Percentiles rank a stretch among this genome's conserved stretches.
Conservation (phyloP, 176 grass and related monocot genomes). For the Luzula sylvatica region DNA sequence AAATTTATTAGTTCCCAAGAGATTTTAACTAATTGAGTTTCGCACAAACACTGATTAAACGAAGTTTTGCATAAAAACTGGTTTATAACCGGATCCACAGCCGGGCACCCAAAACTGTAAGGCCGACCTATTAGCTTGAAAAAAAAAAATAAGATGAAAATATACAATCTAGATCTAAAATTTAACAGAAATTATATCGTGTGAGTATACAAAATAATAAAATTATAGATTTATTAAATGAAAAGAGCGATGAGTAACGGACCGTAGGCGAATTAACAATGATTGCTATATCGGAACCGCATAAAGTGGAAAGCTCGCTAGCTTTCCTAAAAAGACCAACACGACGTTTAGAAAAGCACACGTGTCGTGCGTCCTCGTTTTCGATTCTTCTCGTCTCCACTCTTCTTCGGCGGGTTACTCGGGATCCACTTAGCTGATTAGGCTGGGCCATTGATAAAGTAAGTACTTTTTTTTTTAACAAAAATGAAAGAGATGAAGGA, state of each 20-base stretch:
- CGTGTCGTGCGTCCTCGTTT: slow-evolving; percentile 2
- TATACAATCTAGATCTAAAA: too few species aligned
- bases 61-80: too few species aligned
- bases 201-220: too few species aligned
- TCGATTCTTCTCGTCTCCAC: not conserved
- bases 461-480: not conserved
- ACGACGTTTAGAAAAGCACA: slow-evolving; percentile 10
- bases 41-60: too few species aligned
- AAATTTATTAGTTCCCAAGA: too few species aligned
- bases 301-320: slow-evolving; percentile 5
- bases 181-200: too few species aligned
- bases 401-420: not conserved
- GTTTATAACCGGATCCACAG: not conserved
- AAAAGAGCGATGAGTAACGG: too few species aligned
- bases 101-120: slow-evolving; percentile 7
- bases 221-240: too few species aligned
- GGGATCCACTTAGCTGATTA: not conserved
- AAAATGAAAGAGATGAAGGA: not conserved
- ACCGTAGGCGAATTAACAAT: slow-evolving; percentile 7
- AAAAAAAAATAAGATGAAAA: too few species aligned
- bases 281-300: slow-evolving; percentile 5
- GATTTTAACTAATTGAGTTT: too few species aligned
- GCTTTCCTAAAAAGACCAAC: slow-evolving; percentile 3
- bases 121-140: not conserved
- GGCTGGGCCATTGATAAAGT: not conserved